These are phyloP conservation scores for Coniella lustricola DNA, from an alignment of 2,329 filamentous ascomycete species.

Conservation along the genomic window DNA sequence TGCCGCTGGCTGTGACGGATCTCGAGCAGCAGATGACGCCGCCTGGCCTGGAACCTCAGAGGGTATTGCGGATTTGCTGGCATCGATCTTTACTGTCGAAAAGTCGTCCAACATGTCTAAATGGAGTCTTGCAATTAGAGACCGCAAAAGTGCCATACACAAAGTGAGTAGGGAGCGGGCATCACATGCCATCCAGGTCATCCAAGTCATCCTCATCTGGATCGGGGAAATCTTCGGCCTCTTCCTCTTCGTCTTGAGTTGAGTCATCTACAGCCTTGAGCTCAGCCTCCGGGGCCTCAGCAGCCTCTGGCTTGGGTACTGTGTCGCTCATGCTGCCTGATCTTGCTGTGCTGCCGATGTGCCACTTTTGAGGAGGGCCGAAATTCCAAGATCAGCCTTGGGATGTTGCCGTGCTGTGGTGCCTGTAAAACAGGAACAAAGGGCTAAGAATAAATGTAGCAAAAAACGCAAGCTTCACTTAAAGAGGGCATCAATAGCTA, in stretches of 20 bases:
- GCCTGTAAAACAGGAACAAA: background rate
- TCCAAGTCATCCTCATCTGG: constrained; percentile 90
- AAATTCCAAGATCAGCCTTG: background rate
- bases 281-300: constrained; percentile 16
- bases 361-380: background rate
- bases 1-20: constrained; percentile 21
- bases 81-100: constrained; percentile 53
- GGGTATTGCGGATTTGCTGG: constrained; percentile 30
- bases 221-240: constrained; percentile 70
- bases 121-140: constrained; percentile 13
- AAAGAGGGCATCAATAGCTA: too few species aligned
- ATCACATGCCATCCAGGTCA: constrained; percentile 71
- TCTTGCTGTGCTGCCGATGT: background rate
- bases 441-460: too few species aligned
- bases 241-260: constrained; percentile 30
- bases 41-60: constrained; percentile 19
- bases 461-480: too few species aligned
- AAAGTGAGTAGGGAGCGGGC: background rate
- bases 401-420: background rate
- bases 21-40: constrained; percentile 6
- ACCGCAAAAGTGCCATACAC: background rate
- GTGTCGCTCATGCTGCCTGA: constrained; percentile 10
- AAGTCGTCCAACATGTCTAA: constrained; percentile 92
- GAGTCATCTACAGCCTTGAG: constrained; percentile 21
- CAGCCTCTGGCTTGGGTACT: constrained; percentile 16